These are phyloP conservation scores for Claviceps digitariae DNA, from an alignment of 2,329 filamentous ascomycete species.

Conservation along the genomic window DNA sequence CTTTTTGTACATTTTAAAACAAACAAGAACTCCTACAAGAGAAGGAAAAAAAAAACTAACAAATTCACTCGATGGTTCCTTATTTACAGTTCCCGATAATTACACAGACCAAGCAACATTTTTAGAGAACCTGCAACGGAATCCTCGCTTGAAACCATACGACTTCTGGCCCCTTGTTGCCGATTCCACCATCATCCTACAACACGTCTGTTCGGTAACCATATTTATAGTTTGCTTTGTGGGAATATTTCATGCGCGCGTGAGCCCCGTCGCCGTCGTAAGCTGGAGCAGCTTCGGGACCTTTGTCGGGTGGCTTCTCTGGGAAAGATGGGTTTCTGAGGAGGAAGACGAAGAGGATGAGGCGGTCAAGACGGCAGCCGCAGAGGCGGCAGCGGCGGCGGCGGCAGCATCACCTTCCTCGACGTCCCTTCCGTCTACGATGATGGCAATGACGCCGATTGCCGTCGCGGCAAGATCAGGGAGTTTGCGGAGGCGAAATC, in stretches of 20 bases:
- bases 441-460: background rate
- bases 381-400: constrained; percentile 9
- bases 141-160: constrained; percentile 85
- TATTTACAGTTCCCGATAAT: constrained; percentile 75
- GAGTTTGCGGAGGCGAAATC: constrained; percentile 20
- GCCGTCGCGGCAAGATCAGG: constrained; percentile 13
- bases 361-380: constrained; percentile 22
- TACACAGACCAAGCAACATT: constrained; percentile 97
- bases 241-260: constrained; percentile 71
- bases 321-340: constrained; percentile 80
- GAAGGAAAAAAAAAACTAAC: background rate
- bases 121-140: constrained; percentile 86
- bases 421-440: background rate
- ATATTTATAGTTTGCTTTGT: constrained; percentile 93
- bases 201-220: constrained; percentile 88
- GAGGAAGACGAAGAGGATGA: constrained; percentile 40
- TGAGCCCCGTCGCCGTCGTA: constrained; percentile 83
- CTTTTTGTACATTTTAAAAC: too few relatives aligned
- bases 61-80: background rate
- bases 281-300: constrained; percentile 74
- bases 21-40: background rate
- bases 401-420: constrained; percentile 7
- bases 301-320: constrained; percentile 75
- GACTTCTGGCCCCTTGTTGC: constrained; percentile 96
- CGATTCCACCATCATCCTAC: constrained; percentile 90